Evolutionary conservation across 345 rosid genomes (phyloP), one percentile per base, ranked within the genome.

Genomic region (Noccaea bulbosa): DNA sequence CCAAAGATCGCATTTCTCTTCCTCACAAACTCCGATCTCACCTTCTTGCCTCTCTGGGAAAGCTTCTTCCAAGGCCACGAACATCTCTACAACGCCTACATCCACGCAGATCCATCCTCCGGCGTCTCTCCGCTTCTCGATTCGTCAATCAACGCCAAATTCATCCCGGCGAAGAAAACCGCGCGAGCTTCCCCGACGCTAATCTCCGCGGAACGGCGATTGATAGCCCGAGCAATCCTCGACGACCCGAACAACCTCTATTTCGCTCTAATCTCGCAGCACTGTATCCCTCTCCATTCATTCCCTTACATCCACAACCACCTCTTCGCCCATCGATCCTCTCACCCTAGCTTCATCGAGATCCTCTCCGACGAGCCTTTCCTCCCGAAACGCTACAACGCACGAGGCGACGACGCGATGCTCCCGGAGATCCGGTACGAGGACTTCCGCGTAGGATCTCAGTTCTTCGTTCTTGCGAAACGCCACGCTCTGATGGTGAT

Each of bases 1-100:
- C 93, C 95, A 0, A 92, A 87, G 71, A 87, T 92, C 72, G 98
- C 98, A 8, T 92, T 92, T 70, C 95, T 92, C 63, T 92, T 92
- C 85, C 88, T 92, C 38, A 92, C 98, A 0, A 90, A 90, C 86
- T 87, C 96, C 40, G 82, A 88, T 78, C 93, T 92, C 71, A 67
- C 77, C 40, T 90, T 92, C 73, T 78, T 88, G 2, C 98, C 93
- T 27, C 38, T 90, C 0, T 93, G 96, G 98, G 90, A 86, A 5
- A 77, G 73, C 4, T 93, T 93, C 80, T 87, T 93, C 85, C 43
- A 65, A 44, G 89, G 83, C 27, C 74, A 82, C 67, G 46, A 55
- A 1, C 38, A 73, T 40, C 89, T 85, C 53, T 88, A 69, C 85
- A 93, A 87, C 83, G 79, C 80, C 56, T 93, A 93, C 80, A 81